A percentile compares a stretch with the other conserved stretches of the same genome.
Conservation (phyloP, 2,329 filamentous ascomycete genomes). For the Fusarium coicis region DNA sequence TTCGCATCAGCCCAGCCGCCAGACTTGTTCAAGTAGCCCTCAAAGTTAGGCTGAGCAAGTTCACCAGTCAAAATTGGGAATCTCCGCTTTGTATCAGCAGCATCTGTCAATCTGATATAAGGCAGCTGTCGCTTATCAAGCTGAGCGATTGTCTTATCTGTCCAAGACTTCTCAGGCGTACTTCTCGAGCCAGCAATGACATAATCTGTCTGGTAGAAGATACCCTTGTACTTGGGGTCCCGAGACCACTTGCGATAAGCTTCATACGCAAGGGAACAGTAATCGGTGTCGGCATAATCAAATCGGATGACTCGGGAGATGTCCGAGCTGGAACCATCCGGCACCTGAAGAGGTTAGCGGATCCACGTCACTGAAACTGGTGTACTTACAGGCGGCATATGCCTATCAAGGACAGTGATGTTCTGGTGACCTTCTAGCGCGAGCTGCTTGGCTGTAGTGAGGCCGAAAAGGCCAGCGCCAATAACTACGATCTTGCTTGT, state of each 20-base stretch:
- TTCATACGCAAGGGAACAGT: slow-evolving; percentile 63
- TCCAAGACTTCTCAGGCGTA: slow-evolving; percentile 6
- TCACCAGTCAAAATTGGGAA: slow-evolving; percentile 16
- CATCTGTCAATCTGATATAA: slow-evolving; percentile 5
- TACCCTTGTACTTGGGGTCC: slow-evolving; percentile 23
- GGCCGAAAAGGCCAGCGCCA: slow-evolving; percentile 48
- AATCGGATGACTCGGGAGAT: slow-evolving; percentile 51
- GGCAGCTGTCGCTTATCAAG: slow-evolving; percentile 13
- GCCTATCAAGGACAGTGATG: slow-evolving; percentile 49
- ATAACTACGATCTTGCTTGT: slow-evolving; percentile 41
- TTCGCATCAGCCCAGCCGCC: slow-evolving; percentile 34
- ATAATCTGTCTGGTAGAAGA: slow-evolving; percentile 17
- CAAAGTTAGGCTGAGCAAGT: slow-evolving; percentile 20
- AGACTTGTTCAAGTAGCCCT: slow-evolving; percentile 23
- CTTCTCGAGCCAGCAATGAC: slow-evolving; percentile 10
- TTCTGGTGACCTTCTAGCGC: slow-evolving; percentile 44
- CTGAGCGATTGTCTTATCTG: slow-evolving; percentile 26
- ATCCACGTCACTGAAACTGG: neutral
- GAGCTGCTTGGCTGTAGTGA: slow-evolving; percentile 45
- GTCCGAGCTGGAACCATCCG: slow-evolving; percentile 50
- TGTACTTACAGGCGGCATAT: slow-evolving; percentile 46
- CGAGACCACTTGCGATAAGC: slow-evolving; percentile 26
- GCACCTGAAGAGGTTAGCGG: slow-evolving; percentile 27
- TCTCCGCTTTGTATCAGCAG: neutral
- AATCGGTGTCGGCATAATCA: slow-evolving; percentile 72